A percentile compares a stretch with the other conserved stretches of the same genome.
phyloP scores from a whole-genome alignment of 1,284 basidiomycete genomes.

The Cryptococcus hybrid region DNA sequence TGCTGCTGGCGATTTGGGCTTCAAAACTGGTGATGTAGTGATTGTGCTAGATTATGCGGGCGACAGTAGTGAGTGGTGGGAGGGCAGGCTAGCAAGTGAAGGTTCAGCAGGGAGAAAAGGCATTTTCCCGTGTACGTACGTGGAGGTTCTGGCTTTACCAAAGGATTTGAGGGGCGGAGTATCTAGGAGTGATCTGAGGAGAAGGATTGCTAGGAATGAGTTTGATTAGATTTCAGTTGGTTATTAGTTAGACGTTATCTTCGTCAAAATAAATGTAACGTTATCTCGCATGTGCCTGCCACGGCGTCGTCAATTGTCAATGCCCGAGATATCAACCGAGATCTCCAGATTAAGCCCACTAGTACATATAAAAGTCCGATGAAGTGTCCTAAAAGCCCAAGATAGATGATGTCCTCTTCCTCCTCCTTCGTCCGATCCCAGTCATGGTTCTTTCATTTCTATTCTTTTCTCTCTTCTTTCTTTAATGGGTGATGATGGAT shows the following conservation, averaged over 20 bases:
- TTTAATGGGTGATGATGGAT: too few species aligned
- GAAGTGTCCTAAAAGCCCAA: too few species aligned
- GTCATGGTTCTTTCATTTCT: too few species aligned
- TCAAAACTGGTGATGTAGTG: constrained; percentile 81
- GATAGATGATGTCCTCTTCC: too few species aligned
- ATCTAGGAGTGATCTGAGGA: constrained; percentile 27
- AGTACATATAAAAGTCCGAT: too few species aligned
- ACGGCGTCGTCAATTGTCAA: too few species aligned
- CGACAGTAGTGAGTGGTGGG: constrained; percentile 73
- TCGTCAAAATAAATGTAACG: not conserved
- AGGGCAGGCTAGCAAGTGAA: constrained; percentile 28
- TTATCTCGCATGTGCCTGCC: too few species aligned
- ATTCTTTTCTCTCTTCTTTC: too few species aligned
- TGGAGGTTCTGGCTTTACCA: constrained; percentile 53
- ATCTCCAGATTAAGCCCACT: too few species aligned
- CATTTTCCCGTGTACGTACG: constrained; percentile 60
- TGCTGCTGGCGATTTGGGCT: constrained; percentile 76
- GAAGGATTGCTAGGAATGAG: constrained; percentile 24
- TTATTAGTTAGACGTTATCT: not conserved
- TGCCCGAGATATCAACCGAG: too few species aligned
- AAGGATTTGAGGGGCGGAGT: constrained; percentile 31
- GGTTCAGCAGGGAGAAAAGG: constrained; percentile 49
- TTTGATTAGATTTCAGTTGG: constrained; percentile 18
- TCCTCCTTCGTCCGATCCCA: too few species aligned
- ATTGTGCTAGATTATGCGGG: constrained; percentile 70